Conservation (phyloP, 225 moss, liverwort and hornwort genomes). For the Anthoceros angustus region DNA sequence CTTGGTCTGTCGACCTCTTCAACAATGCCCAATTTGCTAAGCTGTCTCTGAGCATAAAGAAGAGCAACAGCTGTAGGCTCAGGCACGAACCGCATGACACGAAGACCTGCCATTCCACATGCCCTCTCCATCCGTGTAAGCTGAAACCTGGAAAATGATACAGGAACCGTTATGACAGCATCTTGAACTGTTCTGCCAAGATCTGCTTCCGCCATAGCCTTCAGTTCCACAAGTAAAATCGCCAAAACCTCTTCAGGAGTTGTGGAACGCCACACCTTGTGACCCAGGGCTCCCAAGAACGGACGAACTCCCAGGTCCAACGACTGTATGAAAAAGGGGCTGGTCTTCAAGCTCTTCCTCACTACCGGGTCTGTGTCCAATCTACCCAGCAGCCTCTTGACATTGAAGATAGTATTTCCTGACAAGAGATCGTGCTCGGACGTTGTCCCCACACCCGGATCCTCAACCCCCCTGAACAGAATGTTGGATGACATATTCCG, state of each 20-base stretch:
- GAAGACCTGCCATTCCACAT: slow-evolving; percentile 6
- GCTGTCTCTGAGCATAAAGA: not conserved
- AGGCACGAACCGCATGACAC: not conserved
- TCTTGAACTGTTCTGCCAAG: not conserved
- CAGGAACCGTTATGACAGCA: not conserved
- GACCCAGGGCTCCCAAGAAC: slow-evolving; percentile 2
- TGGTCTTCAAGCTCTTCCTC: not conserved
- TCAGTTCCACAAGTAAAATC: slow-evolving; percentile 2
- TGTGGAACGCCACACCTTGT: slow-evolving; percentile 3
- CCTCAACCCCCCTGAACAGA: not conserved
- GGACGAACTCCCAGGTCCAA: slow-evolving; percentile 4
- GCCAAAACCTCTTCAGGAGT: slow-evolving; percentile 1
- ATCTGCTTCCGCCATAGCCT: not conserved
- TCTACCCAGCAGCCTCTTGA: not conserved
- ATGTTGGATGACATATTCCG: not conserved
- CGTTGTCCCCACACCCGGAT: not conserved
- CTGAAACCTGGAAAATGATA: not conserved
- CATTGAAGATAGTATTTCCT: not conserved
- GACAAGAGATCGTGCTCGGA: not conserved
- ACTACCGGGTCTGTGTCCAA: slow-evolving; percentile 4
- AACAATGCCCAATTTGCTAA: not conserved
- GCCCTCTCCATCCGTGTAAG: slow-evolving; percentile 1
- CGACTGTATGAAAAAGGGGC: not conserved
- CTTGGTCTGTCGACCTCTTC: not conserved
- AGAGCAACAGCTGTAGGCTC: slow-evolving; percentile 6